Evolutionary conservation across 306 rosid species (phyloP).

Genomic region (Cyamopsis tetragonoloba): DNA sequence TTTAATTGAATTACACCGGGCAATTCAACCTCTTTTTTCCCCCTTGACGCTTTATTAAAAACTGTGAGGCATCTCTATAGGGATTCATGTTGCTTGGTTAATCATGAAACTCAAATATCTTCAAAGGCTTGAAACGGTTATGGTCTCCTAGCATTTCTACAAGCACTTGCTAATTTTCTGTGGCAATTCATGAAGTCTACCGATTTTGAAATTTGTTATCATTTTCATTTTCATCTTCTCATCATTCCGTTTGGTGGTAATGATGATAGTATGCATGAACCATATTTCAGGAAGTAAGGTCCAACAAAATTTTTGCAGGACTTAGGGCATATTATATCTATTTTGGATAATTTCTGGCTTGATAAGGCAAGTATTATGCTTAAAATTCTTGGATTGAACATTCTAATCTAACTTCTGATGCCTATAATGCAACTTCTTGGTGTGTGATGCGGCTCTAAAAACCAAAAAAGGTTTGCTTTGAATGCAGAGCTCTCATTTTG

Average conservation of each 20-base stretch:
- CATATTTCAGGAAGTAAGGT: neutral
- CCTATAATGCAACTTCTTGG: neutral
- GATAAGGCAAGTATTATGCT: neutral
- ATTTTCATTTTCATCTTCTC: conserved; percentile 1
- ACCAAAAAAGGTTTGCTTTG: neutral
- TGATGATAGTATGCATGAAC: neutral
- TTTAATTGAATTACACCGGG: neutral
- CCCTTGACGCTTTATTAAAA: neutral
- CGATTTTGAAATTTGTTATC: conserved; percentile 1
- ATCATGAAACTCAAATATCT: neutral
- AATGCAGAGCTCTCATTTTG: too few species aligned
- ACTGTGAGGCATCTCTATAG: neutral
- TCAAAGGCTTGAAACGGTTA: neutral
- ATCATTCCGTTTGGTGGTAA: neutral
- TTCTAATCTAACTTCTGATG: neutral
- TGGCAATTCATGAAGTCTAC: neutral
- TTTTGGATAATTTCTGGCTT: conserved; percentile 1
- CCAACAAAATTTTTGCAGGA: neutral
- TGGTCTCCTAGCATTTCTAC: neutral
- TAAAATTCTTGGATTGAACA: neutral
- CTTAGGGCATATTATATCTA: neutral
- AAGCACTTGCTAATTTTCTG: neutral
- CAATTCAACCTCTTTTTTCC: neutral
- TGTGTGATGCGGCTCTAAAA: neutral
- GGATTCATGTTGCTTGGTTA: neutral